Percentiles rank a stretch among this genome's conserved stretches.
phyloP scores from a whole-genome alignment of 352 stramenopile species.

The Globisporangium spinosum region DNA sequence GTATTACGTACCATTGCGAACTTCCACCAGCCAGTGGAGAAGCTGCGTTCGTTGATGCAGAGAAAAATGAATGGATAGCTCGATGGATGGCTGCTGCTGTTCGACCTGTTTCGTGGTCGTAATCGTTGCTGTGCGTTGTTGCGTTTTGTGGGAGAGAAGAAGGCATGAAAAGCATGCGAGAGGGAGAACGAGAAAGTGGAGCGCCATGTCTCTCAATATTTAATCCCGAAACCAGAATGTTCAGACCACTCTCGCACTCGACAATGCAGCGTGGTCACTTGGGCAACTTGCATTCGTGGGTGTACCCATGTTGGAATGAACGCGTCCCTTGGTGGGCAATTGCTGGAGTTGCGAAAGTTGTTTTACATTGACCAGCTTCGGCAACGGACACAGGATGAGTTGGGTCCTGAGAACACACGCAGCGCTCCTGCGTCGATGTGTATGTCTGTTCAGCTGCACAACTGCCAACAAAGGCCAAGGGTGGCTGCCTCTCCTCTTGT shows the following conservation, averaged over 20 bases:
- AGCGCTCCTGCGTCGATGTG: neutral
- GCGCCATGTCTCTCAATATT: neutral
- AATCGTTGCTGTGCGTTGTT: neutral
- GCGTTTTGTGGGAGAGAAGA: neutral
- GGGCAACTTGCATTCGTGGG: neutral
- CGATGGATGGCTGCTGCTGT: neutral
- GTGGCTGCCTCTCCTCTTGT: neutral
- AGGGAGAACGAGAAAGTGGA: neutral
- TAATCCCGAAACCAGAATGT: neutral
- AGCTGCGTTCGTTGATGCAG: neutral
- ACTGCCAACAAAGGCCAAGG: neutral
- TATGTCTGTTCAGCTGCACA: neutral
- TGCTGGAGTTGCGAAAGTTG: no score
- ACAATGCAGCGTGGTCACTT: neutral
- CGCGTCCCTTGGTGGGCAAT: neutral
- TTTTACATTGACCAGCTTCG: no score
- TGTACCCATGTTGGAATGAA: neutral
- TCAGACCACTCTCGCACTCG: neutral
- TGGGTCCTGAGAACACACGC: neutral
- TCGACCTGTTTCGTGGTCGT: neutral
- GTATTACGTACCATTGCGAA: neutral
- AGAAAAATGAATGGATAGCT: neutral
- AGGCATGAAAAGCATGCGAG: neutral
- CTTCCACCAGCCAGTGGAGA: neutral
- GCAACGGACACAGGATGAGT: no score